Percentiles rank a stretch among this genome's conserved stretches.
Conservation (phyloP, 2,329 filamentous ascomycete species). For the Fusarium circinatum region DNA sequence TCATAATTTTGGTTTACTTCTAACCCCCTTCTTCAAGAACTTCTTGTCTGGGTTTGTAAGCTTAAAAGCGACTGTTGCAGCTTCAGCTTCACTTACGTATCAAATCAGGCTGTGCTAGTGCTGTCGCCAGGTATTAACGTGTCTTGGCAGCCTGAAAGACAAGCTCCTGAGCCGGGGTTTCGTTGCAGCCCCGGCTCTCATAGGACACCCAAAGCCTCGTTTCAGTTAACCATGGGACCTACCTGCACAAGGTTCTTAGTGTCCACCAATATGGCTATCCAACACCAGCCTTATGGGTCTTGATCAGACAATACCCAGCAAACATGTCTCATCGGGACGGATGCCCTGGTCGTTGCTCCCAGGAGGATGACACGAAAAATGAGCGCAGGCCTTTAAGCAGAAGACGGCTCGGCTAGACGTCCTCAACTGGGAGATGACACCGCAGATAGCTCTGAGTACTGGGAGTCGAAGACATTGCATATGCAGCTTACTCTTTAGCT, state of each 20-base stretch:
- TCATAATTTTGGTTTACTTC: too few species aligned
- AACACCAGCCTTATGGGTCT: not conserved
- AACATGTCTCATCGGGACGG: not conserved
- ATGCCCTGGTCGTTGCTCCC: too few species aligned
- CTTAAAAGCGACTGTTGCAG: too few species aligned
- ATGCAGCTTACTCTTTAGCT: slow-evolving; percentile 13
- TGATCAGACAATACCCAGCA: not conserved
- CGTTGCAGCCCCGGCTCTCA: not conserved
- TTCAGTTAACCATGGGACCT: not conserved
- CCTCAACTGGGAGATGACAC: not conserved
- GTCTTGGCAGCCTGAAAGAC: not conserved
- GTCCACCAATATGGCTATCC: not conserved
- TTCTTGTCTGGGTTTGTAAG: too few species aligned
- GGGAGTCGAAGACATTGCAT: not conserved
- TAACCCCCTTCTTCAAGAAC: too few species aligned
- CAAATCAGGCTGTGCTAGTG: not conserved
- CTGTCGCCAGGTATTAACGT: not conserved
- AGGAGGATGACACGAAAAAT: not conserved
- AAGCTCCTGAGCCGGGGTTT: not conserved
- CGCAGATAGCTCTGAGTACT: not conserved
- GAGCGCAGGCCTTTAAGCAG: not conserved
- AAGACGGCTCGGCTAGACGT: not conserved
- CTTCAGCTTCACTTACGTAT: not conserved
- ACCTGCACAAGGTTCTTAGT: not conserved
- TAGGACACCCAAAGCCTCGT: not conserved